Evolutionary conservation across 176 grass and related monocot genomes (phyloP), one percentile per base, ranked within the genome.

Genomic region (Saccharum spontaneum): DNA sequence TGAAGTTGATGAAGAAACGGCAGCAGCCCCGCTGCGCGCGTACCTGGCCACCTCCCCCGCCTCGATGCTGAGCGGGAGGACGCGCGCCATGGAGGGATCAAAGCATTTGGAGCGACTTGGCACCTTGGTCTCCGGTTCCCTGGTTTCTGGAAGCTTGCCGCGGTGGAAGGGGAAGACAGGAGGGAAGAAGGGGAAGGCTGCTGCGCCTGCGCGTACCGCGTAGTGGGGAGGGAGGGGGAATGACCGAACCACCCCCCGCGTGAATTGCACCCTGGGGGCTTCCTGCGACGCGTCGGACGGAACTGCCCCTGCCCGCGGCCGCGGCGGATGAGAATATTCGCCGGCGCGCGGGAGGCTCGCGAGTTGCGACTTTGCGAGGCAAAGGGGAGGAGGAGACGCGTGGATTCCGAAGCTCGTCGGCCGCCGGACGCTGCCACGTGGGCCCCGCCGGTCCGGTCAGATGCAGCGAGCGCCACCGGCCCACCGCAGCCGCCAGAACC

Each of bases 31-130:
- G 28, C 44, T 54, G 39, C 10, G 39, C 26, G 73, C 43, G 54
- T 78, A 86, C 88, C 88, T 86, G 67, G 67, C 10, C 44, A 77
- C 55, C 73, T 78, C 83, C 79, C 57, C 67, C 67, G 60, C 57
- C 11, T 86, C 79, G 40, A 86, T n/a, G 84, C 80, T 67, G 30
- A 91, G 85, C 30, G 85, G 81, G 70, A 91, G 81, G 40, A 84
- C 46, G 79, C 88, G 88, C 30, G 79, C 74, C 88, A 90, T 83
- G 60, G 8, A 59, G 16, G 22, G 55, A 60, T 60, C 55, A 60
- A 11, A 60, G 55, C 55, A 60, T 60, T 60, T 23, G 55, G 22
- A 60, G 55, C 20, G 55, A 23, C 22, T 60, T 8, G 8, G 55
- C 55, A 10, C 55, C 22, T 23, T 23, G 55, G 55, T 59, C 55